Evolutionary conservation across 306 rosid genomes (phyloP).

Genomic region (Vigna unguiculata): DNA sequence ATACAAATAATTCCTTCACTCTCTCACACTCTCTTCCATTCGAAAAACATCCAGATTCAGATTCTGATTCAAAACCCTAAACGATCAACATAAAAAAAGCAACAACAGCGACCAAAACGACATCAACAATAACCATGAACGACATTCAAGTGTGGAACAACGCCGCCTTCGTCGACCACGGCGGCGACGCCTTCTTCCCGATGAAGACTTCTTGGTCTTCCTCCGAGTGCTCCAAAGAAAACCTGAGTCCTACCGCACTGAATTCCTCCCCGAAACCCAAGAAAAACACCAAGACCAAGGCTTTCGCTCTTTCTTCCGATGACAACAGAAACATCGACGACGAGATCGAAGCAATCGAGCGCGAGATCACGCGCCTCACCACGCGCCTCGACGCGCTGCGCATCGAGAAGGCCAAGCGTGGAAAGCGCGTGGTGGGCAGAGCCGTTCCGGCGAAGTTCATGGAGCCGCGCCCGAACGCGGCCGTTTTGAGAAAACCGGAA

Average conservation of each 20-base stretch:
- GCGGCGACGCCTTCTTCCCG: neutral
- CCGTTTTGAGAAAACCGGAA: neutral
- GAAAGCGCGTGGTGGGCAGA: conserved; percentile 14
- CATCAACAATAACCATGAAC: neutral
- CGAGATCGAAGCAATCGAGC: conserved; percentile 37
- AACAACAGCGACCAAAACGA: neutral
- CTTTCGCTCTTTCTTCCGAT: neutral
- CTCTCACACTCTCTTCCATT: neutral
- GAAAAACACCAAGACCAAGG: conserved; percentile 25
- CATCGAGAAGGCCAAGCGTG: conserved; percentile 25
- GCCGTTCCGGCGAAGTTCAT: conserved; percentile 42
- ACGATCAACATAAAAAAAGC: neutral
- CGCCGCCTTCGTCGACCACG: conserved; percentile 48
- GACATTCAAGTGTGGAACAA: conserved; percentile 47
- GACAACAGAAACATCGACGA: conserved; percentile 25
- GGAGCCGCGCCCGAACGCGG: conserved; percentile 55
- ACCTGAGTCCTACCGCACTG: conserved; percentile 42
- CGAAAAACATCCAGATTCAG: no score
- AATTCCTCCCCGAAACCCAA: conserved; percentile 25
- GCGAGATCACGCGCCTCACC: conserved; percentile 40
- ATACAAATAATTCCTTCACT: conserved; percentile 40
- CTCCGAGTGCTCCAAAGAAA: conserved; percentile 46
- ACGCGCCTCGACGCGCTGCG: conserved; percentile 37
- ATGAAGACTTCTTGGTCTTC: conserved; percentile 46
- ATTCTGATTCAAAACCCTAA: conserved; percentile 17